Evolutionary conservation across 78 protist genomes (phyloP).

Genomic region (Chrysochromulina parva): DNA sequence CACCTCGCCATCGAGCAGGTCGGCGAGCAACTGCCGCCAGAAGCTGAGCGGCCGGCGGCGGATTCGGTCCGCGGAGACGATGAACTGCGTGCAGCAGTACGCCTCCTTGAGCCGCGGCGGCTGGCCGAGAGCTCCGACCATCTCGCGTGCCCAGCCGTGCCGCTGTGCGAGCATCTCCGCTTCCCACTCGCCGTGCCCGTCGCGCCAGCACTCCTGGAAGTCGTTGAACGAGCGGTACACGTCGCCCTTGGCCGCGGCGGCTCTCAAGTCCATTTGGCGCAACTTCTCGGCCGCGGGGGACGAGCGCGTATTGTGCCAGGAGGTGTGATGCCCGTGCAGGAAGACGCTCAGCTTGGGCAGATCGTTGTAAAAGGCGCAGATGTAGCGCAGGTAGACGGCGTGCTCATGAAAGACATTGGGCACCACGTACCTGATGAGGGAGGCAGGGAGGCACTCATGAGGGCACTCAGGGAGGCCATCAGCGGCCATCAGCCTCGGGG

Average conservation of each 20-base stretch:
- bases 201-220: not conserved
- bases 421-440: not conserved
- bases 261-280: not conserved
- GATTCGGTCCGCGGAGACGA: not conserved
- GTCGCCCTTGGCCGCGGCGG: not conserved
- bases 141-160: not conserved
- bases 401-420: not conserved
- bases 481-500: no score
- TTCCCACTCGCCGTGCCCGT: not conserved
- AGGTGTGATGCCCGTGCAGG: not conserved
- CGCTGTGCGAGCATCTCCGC: not conserved
- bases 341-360: not conserved
- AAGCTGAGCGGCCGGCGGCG: not conserved
- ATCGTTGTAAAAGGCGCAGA: not conserved
- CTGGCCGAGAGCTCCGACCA: not conserved
- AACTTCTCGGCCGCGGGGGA: not conserved
- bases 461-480: no score
- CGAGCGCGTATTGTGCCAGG: not conserved
- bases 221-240: not conserved
- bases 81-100: slow-evolving; percentile 1
- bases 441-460: no score
- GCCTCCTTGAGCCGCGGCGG: not conserved
- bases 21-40: not conserved
- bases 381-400: slow-evolving; percentile 18
- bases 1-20: not conserved